Evolutionary conservation across 1,284 basidiomycete species (phyloP), one percentile per base, ranked within the genome.

Genomic region (Irpex lacteus): DNA sequence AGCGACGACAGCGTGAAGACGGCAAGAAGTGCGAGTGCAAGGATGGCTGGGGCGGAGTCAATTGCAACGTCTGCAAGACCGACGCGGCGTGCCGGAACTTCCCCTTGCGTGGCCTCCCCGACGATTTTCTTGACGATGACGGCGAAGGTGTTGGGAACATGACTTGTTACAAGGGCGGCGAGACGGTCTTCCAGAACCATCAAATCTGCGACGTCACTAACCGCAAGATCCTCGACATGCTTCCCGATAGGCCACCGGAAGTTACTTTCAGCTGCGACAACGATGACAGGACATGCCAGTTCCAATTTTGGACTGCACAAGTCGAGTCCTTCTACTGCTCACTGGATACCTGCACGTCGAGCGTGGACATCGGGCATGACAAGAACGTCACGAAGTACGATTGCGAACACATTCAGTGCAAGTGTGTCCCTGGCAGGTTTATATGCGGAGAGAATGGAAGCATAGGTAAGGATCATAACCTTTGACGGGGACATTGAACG

Each of bases 121-220:
- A 73, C 47, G 37, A n/a, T 71, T 75, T 36, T 79, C 80, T 6
- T 7, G 18, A 18, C 82, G 82, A 80, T 19, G 78, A 83, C 1
- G 81, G 82, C 26, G 76, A 81, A 1, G 77, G 76, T 19, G 72
- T 76, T 8, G 75, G 78, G 32, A 92, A 95, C 69, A 96, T 98
- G 88, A 94, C 94, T 0, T 99, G 97, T 77, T 97, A 98, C 82
- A 91, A 85, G 63, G 94, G 92, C 54, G 97, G 97, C 11, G 86
- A 92, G 71, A 95, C 95, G 0, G 91, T 99, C 13, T 91, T 94
- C 76, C 90, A 88, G 74, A 96, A 96, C 71, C 95, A 96, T 76
- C 97, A 99, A 76, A 94, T 98, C 88, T 99, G 97, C 79, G 89
- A 98, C 74, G 96, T 99, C 34, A 98, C 96, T 13, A 98, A 96